phyloP scores from a whole-genome alignment of 108 stramenopile species.

The Nannochloropsis gaditana region DNA sequence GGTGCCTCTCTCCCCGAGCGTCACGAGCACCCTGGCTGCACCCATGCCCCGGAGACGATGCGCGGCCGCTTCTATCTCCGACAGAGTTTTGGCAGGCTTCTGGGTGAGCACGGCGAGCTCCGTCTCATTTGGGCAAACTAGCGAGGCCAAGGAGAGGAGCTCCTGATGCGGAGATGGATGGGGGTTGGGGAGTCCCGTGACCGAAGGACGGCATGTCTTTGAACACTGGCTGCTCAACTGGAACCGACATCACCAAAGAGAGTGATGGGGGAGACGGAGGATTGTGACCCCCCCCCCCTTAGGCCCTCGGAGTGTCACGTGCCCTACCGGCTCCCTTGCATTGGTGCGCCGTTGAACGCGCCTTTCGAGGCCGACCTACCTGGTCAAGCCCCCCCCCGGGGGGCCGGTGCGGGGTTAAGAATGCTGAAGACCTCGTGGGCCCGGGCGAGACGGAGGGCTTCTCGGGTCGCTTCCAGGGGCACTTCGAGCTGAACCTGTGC shows the following conservation, averaged over 20 bases:
- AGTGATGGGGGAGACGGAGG: no score
- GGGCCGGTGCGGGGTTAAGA: slow-evolving; percentile 48
- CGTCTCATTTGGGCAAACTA: slow-evolving; percentile 44
- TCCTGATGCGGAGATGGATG: neutral
- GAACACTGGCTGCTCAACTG: no score
- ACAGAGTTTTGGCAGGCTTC: neutral
- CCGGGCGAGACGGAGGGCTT: slow-evolving; percentile 31
- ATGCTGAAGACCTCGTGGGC: slow-evolving; percentile 28
- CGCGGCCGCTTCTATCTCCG: slow-evolving; percentile 24
- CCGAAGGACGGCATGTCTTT: no score
- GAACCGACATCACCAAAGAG: no score
- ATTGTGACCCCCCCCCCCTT: no score
- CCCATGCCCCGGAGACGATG: slow-evolving; percentile 27
- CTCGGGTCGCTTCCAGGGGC: slow-evolving; percentile 25
- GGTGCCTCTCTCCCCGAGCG: slow-evolving; percentile 30
- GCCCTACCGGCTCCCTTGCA: no score
- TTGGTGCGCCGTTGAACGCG: no score
- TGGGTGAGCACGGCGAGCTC: slow-evolving; percentile 42
- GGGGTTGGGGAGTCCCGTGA: neutral
- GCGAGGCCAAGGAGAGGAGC: neutral
- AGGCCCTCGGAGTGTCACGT: no score
- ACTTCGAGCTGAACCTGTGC: slow-evolving; percentile 37
- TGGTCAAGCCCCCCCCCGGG: neutral
- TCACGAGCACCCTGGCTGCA: slow-evolving; percentile 30
- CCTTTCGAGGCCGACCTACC: neutral